Conservation (phyloP, 106 monocot genomes). For the Phalaenopsis aphrodite region DNA sequence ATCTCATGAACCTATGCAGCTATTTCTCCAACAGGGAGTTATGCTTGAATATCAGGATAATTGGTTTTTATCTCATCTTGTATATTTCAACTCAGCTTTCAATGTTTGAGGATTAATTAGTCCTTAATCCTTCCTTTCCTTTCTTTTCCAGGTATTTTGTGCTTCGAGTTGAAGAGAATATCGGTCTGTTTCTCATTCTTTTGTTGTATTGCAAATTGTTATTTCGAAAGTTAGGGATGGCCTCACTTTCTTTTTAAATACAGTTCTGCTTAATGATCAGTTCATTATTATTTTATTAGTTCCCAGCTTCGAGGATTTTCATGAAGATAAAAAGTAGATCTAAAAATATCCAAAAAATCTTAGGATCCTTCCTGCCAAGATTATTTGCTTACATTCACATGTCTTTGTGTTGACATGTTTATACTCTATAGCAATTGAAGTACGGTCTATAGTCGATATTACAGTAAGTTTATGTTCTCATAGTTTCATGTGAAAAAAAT, state of each 20-base stretch:
- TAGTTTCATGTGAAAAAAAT: background rate
- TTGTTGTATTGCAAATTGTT: background rate
- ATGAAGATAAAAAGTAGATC: background rate
- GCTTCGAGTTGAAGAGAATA: constrained; percentile 85
- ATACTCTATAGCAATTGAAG: too few relatives aligned
- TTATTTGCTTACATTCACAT: background rate
- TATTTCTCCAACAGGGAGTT: background rate
- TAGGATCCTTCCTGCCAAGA: background rate
- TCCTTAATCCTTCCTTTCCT: constrained; percentile 7
- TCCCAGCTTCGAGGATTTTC: background rate
- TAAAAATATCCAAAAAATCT: background rate
- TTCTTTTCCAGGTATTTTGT: constrained; percentile 88
- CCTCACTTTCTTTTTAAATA: background rate
- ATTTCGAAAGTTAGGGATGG: background rate
- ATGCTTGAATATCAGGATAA: background rate
- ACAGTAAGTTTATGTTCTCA: background rate
- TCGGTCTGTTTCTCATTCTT: constrained; percentile 42
- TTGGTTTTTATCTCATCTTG: background rate
- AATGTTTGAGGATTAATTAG: background rate
- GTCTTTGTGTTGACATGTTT: background rate
- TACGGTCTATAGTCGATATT: background rate
- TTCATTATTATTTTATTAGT: background rate
- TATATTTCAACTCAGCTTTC: background rate
- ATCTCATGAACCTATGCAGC: background rate
- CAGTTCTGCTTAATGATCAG: background rate